phyloP scores from a whole-genome alignment of 345 rosid species.

The Pistacia atlantica region DNA sequence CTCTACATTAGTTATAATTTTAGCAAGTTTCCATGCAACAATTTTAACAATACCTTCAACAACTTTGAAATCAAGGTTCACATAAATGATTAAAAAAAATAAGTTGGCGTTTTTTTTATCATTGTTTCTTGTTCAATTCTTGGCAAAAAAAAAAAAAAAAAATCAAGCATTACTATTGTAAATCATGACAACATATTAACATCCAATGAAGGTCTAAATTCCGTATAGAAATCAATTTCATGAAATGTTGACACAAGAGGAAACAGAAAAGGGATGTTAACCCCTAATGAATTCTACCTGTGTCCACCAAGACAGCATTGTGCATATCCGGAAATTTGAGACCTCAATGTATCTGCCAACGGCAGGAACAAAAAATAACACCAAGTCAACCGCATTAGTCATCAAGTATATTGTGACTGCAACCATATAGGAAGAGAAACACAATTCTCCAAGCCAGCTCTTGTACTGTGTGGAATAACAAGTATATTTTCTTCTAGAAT shows the following conservation, averaged over 20 bases:
- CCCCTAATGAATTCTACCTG: constrained; percentile 49
- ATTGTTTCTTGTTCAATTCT: not conserved
- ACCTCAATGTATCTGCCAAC: constrained; percentile 77
- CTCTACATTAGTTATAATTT: not conserved
- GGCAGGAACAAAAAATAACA: constrained; percentile 83
- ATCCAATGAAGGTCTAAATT: not conserved
- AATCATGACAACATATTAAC: not conserved
- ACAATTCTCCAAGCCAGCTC: constrained; percentile 83
- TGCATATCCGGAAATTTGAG: constrained; percentile 69
- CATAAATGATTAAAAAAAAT: not conserved
- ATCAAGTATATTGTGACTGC: constrained; percentile 69
- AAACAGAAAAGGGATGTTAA: not conserved
- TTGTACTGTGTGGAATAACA: constrained; percentile 64
- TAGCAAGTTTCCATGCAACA: not conserved
- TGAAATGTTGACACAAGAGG: not conserved
- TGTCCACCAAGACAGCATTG: constrained; percentile 71
- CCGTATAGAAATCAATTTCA: not conserved
- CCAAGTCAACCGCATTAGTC: constrained; percentile 74
- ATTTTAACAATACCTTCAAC: not conserved
- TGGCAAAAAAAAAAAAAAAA: not conserved
- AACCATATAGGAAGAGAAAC: constrained; percentile 86
- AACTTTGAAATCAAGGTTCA: not conserved
- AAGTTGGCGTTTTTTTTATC: not conserved
- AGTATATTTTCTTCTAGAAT: constrained; percentile 72
- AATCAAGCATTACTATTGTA: not conserved